Base-by-base conservation (phyloP, 306 rosid genomes). In the Fagus sylvatica region DNA sequence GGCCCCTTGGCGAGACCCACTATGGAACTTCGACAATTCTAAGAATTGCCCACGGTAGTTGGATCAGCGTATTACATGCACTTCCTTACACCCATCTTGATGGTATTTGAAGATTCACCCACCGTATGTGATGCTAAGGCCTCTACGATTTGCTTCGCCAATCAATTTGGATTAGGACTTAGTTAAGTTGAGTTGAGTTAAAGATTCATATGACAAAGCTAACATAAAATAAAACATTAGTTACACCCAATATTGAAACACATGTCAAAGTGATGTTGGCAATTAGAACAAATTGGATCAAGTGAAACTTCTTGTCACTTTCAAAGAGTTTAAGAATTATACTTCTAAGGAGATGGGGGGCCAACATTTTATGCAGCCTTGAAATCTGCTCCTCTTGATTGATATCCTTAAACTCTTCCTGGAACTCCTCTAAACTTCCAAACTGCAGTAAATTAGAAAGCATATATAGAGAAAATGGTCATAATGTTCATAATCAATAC, bases 321-420 rank as follows among this genome's bases (percentile, higher is more conserved):
- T 40, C 69, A 76, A 76, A 71, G 73, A 78, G 84, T 76, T 79
- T 17, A 54, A 78, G 85, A 87, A 69, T n/a, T 71, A 75, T 93
- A 95, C 99, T 91, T 87, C 99, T 83, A 53, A 96, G 88, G 49
- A 96, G 99, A 81, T 96, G 99, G 1, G 98, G 99, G 69, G 98
- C 99, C 89, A 96, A 77, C 97, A 96, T 96, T 81, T 84, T 91
- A 80, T 96, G 99, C 78, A 96, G 99, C 89, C 98, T 88, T 71
- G 93, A 93, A 69, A 96, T 83, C 86, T 96, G 98, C 77, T 93
- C 97, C 84, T 96, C 99, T 87, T 96, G 99, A 90, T 93, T 96
- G 69, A 96, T 96, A 87, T 96, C 99, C 86, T 71, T 91, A 83
- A 92, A 96, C 87, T 95, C 99, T 82, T 95, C 98, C 84, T 95